Evolutionary conservation across 768 basidiomycete genomes (phyloP).

Genomic region (Infundibulicybe gibba): DNA sequence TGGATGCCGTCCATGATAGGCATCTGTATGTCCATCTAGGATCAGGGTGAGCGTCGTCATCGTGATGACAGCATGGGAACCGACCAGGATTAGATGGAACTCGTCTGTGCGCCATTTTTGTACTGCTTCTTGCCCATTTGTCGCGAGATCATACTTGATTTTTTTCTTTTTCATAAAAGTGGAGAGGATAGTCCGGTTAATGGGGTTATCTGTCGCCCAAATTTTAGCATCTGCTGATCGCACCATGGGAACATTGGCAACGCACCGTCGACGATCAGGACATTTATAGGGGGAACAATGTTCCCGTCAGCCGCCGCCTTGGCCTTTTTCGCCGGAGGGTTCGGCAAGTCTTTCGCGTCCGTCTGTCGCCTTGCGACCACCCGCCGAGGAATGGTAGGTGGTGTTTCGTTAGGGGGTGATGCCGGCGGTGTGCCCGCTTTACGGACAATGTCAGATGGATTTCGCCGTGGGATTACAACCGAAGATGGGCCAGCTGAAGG

Average conservation of each 20-base stretch:
- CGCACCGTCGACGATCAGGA: slow-evolving; percentile 95
- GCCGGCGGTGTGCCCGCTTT: not conserved
- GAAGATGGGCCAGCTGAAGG: not conserved
- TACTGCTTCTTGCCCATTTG: slow-evolving; percentile 93
- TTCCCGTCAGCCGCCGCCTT: slow-evolving; percentile 56
- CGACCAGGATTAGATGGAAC: slow-evolving; percentile 93
- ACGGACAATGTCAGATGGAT: not conserved
- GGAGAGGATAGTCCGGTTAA: slow-evolving; percentile 96
- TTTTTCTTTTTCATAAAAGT: slow-evolving; percentile 96
- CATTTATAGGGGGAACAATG: slow-evolving; percentile 94
- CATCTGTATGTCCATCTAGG: slow-evolving; percentile 99
- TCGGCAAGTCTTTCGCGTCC: slow-evolving; percentile 11
- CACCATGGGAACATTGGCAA: slow-evolving; percentile 8
- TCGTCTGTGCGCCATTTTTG: slow-evolving; percentile 90
- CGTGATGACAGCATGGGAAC: not conserved
- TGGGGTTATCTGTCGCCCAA: slow-evolving; percentile 78
- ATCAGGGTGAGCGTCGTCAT: not conserved
- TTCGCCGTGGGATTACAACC: not conserved
- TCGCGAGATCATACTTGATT: slow-evolving; percentile 92
- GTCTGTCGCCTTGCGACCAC: slow-evolving; percentile 1
- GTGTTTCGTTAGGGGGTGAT: not conserved
- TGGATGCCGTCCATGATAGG: slow-evolving; percentile 98
- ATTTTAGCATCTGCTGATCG: slow-evolving; percentile 7
- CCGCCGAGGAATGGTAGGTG: slow-evolving; percentile 4
- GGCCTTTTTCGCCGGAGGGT: slow-evolving; percentile 40